phyloP scores from a whole-genome alignment of 2,329 filamentous ascomycete species.

The Pestalotiopsis fici region DNA sequence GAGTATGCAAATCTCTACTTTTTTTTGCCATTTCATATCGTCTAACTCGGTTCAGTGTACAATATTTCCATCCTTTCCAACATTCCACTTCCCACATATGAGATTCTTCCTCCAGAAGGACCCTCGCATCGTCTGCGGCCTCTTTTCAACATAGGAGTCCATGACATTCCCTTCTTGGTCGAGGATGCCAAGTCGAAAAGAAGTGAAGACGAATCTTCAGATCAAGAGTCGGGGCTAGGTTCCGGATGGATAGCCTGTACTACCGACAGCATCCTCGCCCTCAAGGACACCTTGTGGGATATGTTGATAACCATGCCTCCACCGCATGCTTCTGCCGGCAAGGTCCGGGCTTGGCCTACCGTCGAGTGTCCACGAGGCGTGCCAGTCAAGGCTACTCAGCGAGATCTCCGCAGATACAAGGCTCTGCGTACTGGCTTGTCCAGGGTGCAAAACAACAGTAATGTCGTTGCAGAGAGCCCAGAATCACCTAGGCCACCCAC shows the following conservation, averaged over 20 bases:
- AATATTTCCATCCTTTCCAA: constrained; percentile 91
- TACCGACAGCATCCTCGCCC: constrained; percentile 87
- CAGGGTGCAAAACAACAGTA: constrained; percentile 34
- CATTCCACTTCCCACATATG: constrained; percentile 73
- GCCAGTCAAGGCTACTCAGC: constrained; percentile 81
- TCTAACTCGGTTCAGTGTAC: constrained; percentile 65
- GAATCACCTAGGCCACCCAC: constrained; percentile 19
- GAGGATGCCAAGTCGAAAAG: constrained; percentile 53
- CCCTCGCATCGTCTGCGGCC: constrained; percentile 70
- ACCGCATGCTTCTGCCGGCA: constrained; percentile 55
- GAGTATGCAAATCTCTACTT: constrained; percentile 22
- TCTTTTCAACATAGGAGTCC: constrained; percentile 90
- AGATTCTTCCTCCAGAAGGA: constrained; percentile 65
- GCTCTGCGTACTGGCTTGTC: constrained; percentile 66
- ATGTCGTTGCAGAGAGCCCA: constrained; percentile 13
- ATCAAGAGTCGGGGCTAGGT: constrained; percentile 46
- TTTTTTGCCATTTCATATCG: background rate
- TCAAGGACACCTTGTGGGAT: constrained; percentile 87
- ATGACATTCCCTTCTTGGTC: constrained; percentile 82
- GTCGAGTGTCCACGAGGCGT: constrained; percentile 67
- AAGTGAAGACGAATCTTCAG: constrained; percentile 32
- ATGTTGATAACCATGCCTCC: constrained; percentile 82
- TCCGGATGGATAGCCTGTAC: constrained; percentile 92
- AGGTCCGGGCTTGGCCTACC: constrained; percentile 71
- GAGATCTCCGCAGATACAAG: constrained; percentile 81